Percentiles rank a stretch among this genome's conserved stretches.
Conservation (phyloP, 495 filamentous ascomycete species). For the Penicillium ucsense region DNA sequence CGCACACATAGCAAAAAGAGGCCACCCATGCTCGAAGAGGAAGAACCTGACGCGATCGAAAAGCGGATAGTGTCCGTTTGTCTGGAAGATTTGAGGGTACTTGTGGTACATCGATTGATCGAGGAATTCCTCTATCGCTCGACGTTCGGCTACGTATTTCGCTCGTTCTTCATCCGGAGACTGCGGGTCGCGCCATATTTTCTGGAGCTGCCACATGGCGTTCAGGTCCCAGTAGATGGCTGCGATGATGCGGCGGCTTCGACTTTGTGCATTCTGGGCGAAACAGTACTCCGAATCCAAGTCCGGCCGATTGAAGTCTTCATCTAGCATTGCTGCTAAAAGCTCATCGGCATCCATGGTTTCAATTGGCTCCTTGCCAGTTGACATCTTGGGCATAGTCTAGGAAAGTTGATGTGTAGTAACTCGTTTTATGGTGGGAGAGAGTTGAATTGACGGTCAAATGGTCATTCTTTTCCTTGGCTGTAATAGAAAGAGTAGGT, state of each 20-base stretch:
- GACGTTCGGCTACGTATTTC: background rate
- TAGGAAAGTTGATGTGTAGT: no score
- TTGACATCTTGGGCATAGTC: no score
- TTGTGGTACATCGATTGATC: background rate
- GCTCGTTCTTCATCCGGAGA: background rate
- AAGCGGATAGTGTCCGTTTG: background rate
- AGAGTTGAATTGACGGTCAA: no score
- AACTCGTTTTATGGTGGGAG: no score
- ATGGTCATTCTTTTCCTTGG: no score
- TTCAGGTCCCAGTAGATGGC: slow-evolving; percentile 6
- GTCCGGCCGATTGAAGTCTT: background rate
- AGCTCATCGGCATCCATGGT: no score
- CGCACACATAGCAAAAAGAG: slow-evolving; percentile 24
- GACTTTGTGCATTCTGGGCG: background rate
- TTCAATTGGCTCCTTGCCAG: no score
- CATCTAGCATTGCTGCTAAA: background rate
- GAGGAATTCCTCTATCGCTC: background rate
- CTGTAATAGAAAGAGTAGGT: no score
- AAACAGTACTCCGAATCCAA: no score
- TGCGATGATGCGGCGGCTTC: background rate
- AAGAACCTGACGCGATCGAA: background rate
- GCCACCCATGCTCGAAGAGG: slow-evolving; percentile 16
- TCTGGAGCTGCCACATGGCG: background rate
- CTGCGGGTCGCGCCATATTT: background rate
- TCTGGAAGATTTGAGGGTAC: background rate